Conservation (phyloP, 805 yeast species). For the Komagataella kurtzmanii region DNA sequence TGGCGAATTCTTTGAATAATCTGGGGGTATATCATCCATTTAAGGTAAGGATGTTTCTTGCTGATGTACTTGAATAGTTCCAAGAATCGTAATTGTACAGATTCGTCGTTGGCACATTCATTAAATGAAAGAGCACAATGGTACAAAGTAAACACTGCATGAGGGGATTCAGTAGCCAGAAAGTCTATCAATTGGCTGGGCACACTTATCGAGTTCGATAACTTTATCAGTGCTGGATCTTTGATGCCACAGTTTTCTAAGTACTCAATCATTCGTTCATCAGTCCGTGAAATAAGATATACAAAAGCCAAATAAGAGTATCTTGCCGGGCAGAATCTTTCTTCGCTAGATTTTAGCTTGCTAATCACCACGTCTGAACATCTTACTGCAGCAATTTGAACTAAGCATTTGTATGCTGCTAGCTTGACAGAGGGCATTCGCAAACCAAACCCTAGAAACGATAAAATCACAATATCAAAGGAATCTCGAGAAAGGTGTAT, state of each 20-base stretch:
- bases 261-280: slow-evolving; percentile 18
- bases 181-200: slow-evolving; percentile 23
- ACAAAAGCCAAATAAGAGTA: slow-evolving; percentile 15
- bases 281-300: slow-evolving; percentile 21
- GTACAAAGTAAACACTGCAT: slow-evolving; percentile 3
- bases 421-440: not conserved
- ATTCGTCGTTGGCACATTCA: slow-evolving; percentile 4
- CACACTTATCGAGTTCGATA: slow-evolving; percentile 20
- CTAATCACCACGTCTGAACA: not conserved
- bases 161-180: slow-evolving; percentile 2
- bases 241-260: slow-evolving; percentile 20
- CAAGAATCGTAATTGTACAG: slow-evolving; percentile 3
- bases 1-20: slow-evolving; percentile 2
- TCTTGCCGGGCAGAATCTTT: not conserved
- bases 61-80: slow-evolving; percentile 3
- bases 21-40: slow-evolving; percentile 6
- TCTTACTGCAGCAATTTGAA: not conserved
- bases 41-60: slow-evolving; percentile 6
- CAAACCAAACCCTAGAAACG: slow-evolving; percentile 4
- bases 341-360: not conserved
- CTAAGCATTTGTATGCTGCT: not conserved
- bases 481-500: slow-evolving; percentile 27
- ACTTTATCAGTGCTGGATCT: slow-evolving; percentile 15
- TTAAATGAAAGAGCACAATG: slow-evolving; percentile 2
- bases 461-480: slow-evolving; percentile 36